Conservation (phyloP, 306 rosid genomes). For the Sicyos baderoa region DNA sequence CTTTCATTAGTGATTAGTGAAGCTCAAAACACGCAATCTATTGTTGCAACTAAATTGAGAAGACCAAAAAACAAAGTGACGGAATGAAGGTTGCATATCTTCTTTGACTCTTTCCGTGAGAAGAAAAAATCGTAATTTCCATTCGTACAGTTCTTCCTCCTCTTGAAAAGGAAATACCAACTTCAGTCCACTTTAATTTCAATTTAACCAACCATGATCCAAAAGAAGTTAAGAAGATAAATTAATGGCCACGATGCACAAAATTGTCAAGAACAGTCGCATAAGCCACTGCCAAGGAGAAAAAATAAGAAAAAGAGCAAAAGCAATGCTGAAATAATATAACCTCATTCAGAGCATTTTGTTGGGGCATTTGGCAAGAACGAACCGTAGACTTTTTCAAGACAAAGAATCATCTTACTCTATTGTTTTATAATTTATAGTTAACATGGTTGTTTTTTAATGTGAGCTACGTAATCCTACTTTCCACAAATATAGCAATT, state of each 20-base stretch:
- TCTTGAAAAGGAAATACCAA: not conserved
- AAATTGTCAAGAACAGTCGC: not conserved
- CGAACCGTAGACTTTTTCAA: too few species aligned
- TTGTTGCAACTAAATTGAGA: not conserved
- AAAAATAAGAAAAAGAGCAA: not conserved
- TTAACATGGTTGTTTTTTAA: too few species aligned
- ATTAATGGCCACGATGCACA: not conserved
- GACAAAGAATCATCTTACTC: too few species aligned
- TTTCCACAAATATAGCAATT: too few species aligned
- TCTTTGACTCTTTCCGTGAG: not conserved
- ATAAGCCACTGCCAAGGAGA: not conserved
- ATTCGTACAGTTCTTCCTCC: not conserved
- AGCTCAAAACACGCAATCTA: too few species aligned
- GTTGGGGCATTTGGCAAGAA: too few species aligned
- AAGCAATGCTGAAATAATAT: not conserved
- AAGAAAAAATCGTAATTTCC: not conserved
- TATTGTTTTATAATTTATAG: too few species aligned
- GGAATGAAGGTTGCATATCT: not conserved
- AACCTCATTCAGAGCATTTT: too few species aligned
- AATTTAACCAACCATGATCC: not conserved
- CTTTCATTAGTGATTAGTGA: not conserved
- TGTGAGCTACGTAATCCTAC: too few species aligned
- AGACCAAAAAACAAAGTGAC: not conserved
- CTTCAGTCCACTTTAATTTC: not conserved
- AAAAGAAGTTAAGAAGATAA: not conserved